Conservation (phyloP, 2,329 filamentous ascomycete genomes). For the Chrysoporthe puriensis region DNA sequence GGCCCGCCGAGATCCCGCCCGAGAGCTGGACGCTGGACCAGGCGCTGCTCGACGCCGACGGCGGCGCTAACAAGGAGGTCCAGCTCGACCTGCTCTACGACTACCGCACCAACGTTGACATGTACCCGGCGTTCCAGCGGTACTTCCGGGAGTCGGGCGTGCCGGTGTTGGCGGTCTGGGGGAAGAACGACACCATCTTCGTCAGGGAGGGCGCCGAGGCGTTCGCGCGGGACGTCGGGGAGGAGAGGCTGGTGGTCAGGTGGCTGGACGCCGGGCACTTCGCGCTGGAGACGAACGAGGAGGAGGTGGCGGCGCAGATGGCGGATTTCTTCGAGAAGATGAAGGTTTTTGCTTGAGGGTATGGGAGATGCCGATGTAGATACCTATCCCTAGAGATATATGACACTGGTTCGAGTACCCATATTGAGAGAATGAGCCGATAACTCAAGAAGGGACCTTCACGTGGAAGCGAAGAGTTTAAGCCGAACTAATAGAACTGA, state of each 20-base stretch:
- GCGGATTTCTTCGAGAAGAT: conserved; percentile 35
- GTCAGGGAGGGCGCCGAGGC: conserved; percentile 56
- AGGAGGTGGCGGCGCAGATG: conserved; percentile 36
- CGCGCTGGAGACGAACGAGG: conserved; percentile 46
- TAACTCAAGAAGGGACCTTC: too few relatives aligned
- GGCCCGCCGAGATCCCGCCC: conserved; percentile 43
- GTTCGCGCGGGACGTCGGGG: conserved; percentile 51
- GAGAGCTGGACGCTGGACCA: conserved; percentile 56
- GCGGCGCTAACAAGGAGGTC: conserved; percentile 47
- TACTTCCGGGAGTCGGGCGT: conserved; percentile 56
- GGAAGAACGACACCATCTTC: conserved; percentile 59
- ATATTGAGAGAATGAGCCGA: too few relatives aligned
- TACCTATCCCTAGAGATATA: not conserved
- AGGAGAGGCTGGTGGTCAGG: conserved; percentile 47
- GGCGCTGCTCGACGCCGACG: conserved; percentile 43
- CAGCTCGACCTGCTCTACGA: conserved; percentile 62
- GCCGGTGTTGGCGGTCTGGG: conserved; percentile 62
- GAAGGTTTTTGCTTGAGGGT: conserved; percentile 5
- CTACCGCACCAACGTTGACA: conserved; percentile 56
- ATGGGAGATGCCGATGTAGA: not conserved
- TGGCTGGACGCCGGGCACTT: conserved; percentile 62
- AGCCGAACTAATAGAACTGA: too few relatives aligned
- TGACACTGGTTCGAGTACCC: not conserved
- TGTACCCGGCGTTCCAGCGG: conserved; percentile 60
- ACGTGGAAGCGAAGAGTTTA: too few relatives aligned